phyloP scores from a whole-genome alignment of 225 moss, liverwort and hornwort genomes.

The Bryoerythrophyllum caledonicum region DNA sequence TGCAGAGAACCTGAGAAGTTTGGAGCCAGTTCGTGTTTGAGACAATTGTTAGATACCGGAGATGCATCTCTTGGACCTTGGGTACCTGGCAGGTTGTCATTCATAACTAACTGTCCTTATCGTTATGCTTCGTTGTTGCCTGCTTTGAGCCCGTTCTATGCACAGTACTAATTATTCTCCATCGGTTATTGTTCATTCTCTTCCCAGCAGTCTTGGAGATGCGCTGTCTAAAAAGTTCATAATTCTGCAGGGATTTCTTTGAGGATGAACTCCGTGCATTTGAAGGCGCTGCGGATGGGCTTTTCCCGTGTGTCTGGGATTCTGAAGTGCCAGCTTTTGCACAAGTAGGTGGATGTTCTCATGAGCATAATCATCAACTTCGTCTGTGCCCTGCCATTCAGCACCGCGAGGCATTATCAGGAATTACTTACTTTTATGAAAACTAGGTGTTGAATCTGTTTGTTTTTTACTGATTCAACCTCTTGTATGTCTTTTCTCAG shows the following conservation, averaged over 20 bases:
- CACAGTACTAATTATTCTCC: not conserved
- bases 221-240: not conserved
- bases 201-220: constrained; percentile 4
- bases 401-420: not conserved
- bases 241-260: constrained; percentile 76
- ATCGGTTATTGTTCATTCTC: not conserved
- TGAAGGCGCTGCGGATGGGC: constrained; percentile 90
- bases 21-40: constrained; percentile 92
- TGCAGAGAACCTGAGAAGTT: constrained; percentile 78
- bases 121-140: not conserved
- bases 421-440: not conserved
- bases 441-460: not conserved
- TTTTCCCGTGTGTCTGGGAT: constrained; percentile 87
- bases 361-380: not conserved
- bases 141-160: not conserved
- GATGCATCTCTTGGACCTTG: constrained; percentile 99
- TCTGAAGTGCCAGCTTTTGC: constrained; percentile 89
- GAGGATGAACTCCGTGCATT: constrained; percentile 98
- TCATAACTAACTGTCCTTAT: constrained; percentile 13
- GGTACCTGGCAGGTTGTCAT: constrained; percentile 86
- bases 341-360: constrained; percentile 52
- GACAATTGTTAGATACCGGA: constrained; percentile 79
- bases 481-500: constrained; percentile 47
- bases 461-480: not conserved
- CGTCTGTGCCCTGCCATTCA: constrained; percentile 23